Base-by-base conservation (phyloP, 148 eudicot species). In the Vaccinium macrocarpon region DNA sequence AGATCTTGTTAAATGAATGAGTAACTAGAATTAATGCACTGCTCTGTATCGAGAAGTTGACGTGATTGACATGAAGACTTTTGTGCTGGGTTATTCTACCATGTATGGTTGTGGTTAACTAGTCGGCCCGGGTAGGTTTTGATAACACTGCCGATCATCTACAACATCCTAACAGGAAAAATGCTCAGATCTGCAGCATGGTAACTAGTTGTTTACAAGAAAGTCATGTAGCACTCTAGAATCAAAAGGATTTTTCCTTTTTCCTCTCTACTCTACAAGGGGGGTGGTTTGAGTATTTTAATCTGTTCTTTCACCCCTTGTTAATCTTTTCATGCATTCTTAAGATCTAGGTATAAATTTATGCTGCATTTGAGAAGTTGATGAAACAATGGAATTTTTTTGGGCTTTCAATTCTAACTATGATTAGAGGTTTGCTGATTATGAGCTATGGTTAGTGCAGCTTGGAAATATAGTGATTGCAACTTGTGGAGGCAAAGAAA, bases 401-500 rank as follows among this genome's bases (percentile, higher is more conserved):
- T 55, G 0, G 13, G 61, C 14, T 14, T 77, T 53, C 13, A 49
- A 4, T 9, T 42, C 27, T 48, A 12, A 78, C 11, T 79, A 35
- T 32, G 21, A 51, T 42, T 23, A 42, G 38, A 56, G 68, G 19
- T 51, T 66, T 70, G 18, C 80, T 68, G 80, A 81, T 84, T 71
- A 55, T 66, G 62, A 77, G 19, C 32, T 21, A 2, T 64, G 71
- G 74, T 70, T 68, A 77, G 16, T 90, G 92, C 91, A 96, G 98
- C 93, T 8, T 70, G 99, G 99, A 88, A 96, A 96, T 88, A 96
- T 85, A 88, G 95, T 94, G 62, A 90, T 96, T 78, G 99, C 99
- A 76, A 96, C 99, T 53, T 96, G 99, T 84, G 99, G 99, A 88
- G 98, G 98, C 70, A 86, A 89, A 88, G 97, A 91, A 79, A 95